Evolutionary conservation across 345 rosid species (phyloP).

Genomic region (Gossypium herbaceum): DNA sequence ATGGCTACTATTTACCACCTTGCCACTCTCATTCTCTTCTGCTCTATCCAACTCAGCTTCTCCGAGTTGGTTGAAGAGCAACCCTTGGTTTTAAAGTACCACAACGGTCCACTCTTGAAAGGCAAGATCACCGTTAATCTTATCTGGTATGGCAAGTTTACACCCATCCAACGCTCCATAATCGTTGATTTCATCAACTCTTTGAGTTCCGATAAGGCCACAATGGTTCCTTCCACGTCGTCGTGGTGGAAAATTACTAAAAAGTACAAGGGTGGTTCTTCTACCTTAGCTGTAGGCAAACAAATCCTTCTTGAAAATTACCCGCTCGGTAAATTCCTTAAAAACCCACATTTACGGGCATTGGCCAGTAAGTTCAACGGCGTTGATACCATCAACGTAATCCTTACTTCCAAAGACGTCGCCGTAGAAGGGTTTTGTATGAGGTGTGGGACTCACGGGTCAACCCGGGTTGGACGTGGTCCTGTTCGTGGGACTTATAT

Average conservation of each 20-base stretch:
- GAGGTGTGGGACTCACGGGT: constrained; percentile 82
- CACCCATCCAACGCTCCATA: constrained; percentile 64
- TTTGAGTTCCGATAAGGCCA: constrained; percentile 27
- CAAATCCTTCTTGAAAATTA: constrained; percentile 60
- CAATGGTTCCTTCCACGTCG: constrained; percentile 42
- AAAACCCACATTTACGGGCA: constrained; percentile 44
- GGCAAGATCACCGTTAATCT: constrained; percentile 63
- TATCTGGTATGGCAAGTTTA: constrained; percentile 82
- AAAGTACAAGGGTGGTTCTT: constrained; percentile 53
- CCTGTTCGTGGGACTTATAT: constrained; percentile 43
- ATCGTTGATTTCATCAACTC: constrained; percentile 80
- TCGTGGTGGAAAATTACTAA: constrained; percentile 88
- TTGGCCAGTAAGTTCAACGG: constrained; percentile 45
- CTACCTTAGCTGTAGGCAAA: constrained; percentile 42
- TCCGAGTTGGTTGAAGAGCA: constrained; percentile 71
- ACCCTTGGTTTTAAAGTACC: constrained; percentile 66
- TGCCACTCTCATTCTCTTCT: constrained; percentile 31
- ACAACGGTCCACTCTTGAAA: constrained; percentile 59
- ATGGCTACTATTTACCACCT: constrained; percentile 42
- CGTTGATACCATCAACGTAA: constrained; percentile 46
- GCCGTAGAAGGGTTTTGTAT: constrained; percentile 73
- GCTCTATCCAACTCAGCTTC: constrained; percentile 15
- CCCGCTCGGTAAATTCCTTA: constrained; percentile 57
- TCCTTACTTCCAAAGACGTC: constrained; percentile 78
- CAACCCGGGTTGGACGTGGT: constrained; percentile 22